Base-by-base conservation (phyloP, 2,329 filamentous ascomycete species). In the Grosmannia serpens region DNA sequence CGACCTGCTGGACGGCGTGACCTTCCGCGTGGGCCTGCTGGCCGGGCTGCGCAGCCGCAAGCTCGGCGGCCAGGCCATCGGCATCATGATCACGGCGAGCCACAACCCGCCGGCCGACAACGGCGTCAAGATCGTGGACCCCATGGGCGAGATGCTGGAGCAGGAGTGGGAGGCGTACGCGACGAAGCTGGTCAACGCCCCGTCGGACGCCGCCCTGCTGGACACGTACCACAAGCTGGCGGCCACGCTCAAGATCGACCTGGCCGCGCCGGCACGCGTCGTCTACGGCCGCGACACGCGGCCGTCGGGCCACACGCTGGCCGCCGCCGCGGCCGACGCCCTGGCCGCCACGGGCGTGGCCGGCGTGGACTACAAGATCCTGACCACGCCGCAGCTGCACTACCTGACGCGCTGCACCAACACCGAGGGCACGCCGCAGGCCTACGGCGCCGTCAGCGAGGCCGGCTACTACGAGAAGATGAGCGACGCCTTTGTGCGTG, bases 361-460 rank as follows among this genome's bases (percentile, higher is more conserved):
- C 61, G 86, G 83, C 69, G 84, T 84, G 68, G 92, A 97, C 77
- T 92, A 86, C 76, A 94, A 92, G 73, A 86, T 91, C 70, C 79
- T 96, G 67, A 97, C 94, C 15, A 99, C 94, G 4, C 94, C 94
- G n/a, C 94, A 97, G 75, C 81, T 99, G 60, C 94, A 99, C 77
- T 99, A 99, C 74, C 80, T 97, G 63, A 92, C 92, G 35, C 89
- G 94, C 64, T 95, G 91, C 72, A 83, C 91, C 74, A 99, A 99
- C 75, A 97, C 92, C 1, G 82, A 94, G 67, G 89, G 88, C 61
- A 95, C 89, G 2, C 86, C 88, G 58, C 86, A 91, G 65, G 83
- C 90, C 22, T 99, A 97, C 69, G 94, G 94, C 59, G 85, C 90
- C 69, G 83, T 90, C 57, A 95, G 88, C 62, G 92, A 97, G 76